Evolutionary conservation across 441 rosid species (phyloP).

Genomic region (Brassica hybrid): DNA sequence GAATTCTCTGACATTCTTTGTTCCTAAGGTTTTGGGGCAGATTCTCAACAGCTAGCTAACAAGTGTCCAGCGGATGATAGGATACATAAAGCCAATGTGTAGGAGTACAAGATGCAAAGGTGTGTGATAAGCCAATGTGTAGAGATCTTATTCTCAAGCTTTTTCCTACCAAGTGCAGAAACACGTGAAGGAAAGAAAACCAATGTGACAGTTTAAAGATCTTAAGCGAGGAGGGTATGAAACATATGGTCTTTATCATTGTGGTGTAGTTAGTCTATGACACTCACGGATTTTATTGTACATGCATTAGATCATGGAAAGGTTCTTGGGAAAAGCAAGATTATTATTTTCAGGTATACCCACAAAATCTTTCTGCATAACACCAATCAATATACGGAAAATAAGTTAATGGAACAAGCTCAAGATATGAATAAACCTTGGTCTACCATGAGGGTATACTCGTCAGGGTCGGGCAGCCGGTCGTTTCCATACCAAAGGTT

Average conservation of each 20-base stretch:
- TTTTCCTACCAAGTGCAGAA: conserved; percentile 16
- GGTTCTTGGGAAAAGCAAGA: conserved; percentile 8
- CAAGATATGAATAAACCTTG: conserved; percentile 71
- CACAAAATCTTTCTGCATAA: conserved; percentile 44
- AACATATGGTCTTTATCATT: conserved; percentile 25
- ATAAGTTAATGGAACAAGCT: conserved; percentile 40
- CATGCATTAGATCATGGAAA: conserved; percentile 28
- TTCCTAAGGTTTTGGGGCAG: no score
- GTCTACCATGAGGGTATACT: conserved; percentile 56
- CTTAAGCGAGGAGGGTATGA: conserved; percentile 15
- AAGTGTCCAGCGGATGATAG: no score
- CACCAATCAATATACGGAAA: conserved; percentile 35
- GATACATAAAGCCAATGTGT: no score
- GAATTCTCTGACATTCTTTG: no score
- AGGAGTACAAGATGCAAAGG: no score
- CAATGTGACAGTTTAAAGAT: conserved; percentile 10
- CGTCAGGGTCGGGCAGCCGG: conserved; percentile 48
- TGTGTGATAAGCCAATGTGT: no score
- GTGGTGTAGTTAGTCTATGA: conserved; percentile 24
- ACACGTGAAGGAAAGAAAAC: conserved; percentile 13
- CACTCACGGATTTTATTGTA: conserved; percentile 34
- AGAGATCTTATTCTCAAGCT: background rate
- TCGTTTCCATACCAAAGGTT: conserved; percentile 66
- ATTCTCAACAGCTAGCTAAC: no score
- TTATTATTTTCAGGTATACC: conserved; percentile 42